Evolutionary conservation across 148 eudicot genomes (phyloP), one percentile per base, ranked within the genome.

Genomic region (Vaccinium darrowii): DNA sequence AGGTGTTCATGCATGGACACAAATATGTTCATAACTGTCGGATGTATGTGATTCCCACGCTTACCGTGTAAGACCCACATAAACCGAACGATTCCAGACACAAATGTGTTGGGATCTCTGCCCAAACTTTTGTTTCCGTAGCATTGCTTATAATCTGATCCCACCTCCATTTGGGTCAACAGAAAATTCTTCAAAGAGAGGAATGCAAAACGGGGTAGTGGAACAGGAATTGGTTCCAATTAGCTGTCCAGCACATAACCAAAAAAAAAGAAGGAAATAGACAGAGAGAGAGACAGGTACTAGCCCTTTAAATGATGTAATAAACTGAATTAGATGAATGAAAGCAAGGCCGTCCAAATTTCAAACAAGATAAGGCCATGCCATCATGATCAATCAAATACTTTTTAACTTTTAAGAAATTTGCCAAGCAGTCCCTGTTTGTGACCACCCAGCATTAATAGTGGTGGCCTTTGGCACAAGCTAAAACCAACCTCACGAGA

Each of bases 291-390:
- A 69, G 74, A 69, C 18, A 69, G 39, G 7, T 65, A 6, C 30
- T 11, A 69, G 74, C 74, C 39, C 18, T 69, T 69, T 5, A 11
- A 12, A 12, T 13, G 74, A 69, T 69, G 74, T 30, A 30, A 69
- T 5, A 14, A 69, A 27, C 30, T 30, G 74, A 30, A 69, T 69
- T 27, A 12, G 39, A 69, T 13, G 7, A 69, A 69, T 13, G 8
- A 49, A 50, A 8, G 14, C n/a, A 76, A 47, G 53, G 16, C 25
- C 13, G 43, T 72, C 50, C 50, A 72, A 72, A 73, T 69, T 27
- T 69, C 74, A 69, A 69, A 13, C 43, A 69, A 69, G 74, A 73
- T 16, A 73, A 73, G 77, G 77, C 50, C 77, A 73, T 39, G 21
- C 77, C 77, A 39, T 73, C 50, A 39, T 39, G 77, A 73, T 73